phyloP scores from a whole-genome alignment of 2,329 filamentous ascomycete species.

The Endothia cerciana region DNA sequence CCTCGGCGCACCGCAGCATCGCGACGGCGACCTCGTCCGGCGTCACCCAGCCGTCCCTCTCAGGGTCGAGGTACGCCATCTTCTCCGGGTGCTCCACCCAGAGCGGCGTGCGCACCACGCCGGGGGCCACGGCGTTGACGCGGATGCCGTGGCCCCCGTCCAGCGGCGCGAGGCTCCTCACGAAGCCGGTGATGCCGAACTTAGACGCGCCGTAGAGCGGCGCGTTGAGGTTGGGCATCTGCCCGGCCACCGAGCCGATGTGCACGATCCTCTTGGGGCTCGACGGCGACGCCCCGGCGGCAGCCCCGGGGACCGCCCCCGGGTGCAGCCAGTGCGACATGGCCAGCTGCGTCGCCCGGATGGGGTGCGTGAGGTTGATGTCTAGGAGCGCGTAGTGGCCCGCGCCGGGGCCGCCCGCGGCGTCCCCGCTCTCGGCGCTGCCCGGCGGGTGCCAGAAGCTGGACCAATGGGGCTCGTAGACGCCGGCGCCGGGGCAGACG shows the following conservation, averaged over 20 bases:
- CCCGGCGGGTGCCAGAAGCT: constrained; percentile 49
- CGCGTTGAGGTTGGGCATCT: constrained; percentile 39
- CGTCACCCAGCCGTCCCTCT: constrained; percentile 45
- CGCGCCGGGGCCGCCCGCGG: constrained; percentile 31
- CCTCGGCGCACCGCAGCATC: constrained; percentile 47
- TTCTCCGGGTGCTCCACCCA: constrained; percentile 52
- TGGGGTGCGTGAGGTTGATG: constrained; percentile 48
- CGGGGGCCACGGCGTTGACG: constrained; percentile 50
- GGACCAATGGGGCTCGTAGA: constrained; percentile 50
- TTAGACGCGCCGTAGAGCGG: constrained; percentile 48
- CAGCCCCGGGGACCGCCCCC: background rate
- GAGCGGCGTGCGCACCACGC: constrained; percentile 48
- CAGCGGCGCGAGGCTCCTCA: constrained; percentile 44
- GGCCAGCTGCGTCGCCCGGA: constrained; percentile 46
- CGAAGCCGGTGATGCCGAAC: constrained; percentile 44
- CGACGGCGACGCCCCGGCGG: constrained; percentile 29
- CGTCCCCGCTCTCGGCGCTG: constrained; percentile 39
- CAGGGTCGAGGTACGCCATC: constrained; percentile 40
- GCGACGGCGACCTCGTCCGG: constrained; percentile 47
- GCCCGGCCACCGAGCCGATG: constrained; percentile 43
- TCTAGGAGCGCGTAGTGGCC: constrained; percentile 43
- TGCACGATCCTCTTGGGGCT: constrained; percentile 45
- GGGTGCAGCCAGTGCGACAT: constrained; percentile 44
- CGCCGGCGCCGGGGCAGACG: constrained; percentile 50
- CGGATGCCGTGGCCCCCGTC: constrained; percentile 41